A percentile compares a stretch with the other conserved stretches of the same genome.
These are phyloP conservation scores for Sclerotinia subarctica DNA, from an alignment of 2,329 filamentous ascomycete species.

Conservation along the genomic window DNA sequence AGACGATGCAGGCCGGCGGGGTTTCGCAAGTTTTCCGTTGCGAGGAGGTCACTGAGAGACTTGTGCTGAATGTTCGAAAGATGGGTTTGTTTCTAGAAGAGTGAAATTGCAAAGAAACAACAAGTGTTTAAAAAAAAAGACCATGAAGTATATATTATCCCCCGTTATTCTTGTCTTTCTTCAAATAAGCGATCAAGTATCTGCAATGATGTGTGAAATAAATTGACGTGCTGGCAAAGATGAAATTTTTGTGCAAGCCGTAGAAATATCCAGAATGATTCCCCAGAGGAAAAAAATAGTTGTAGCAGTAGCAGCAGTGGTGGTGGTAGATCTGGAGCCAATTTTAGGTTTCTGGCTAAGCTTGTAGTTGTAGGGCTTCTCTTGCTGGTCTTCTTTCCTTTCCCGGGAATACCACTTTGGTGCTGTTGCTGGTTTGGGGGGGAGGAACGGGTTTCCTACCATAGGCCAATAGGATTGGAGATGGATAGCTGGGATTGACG, in stretches of 20 bases:
- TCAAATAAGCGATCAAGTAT: background rate
- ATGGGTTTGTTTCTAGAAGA: background rate
- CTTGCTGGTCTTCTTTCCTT: background rate
- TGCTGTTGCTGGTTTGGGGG: background rate
- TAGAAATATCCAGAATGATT: conserved; percentile 8
- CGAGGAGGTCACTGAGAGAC: conserved; percentile 1
- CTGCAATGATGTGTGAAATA: background rate
- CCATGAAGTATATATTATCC: background rate
- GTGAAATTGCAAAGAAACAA: too few relatives aligned
- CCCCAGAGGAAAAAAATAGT: background rate
- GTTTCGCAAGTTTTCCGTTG: conserved; percentile 20
- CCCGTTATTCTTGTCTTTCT: background rate
- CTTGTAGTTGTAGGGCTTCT: background rate
- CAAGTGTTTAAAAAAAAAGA: background rate
- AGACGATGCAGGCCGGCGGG: conserved; percentile 20
- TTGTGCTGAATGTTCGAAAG: background rate
- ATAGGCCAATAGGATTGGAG: too few relatives aligned
- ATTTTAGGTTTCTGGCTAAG: conserved; percentile 1
- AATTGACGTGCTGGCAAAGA: background rate
- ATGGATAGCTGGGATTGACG: background rate
- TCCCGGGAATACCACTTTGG: background rate
- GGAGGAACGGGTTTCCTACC: background rate
- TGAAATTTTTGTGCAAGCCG: background rate
- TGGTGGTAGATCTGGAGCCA: background rate
- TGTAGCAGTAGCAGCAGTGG: background rate